Conservation (phyloP, 257 asterid genomes). For the Solanum neorickii region DNA sequence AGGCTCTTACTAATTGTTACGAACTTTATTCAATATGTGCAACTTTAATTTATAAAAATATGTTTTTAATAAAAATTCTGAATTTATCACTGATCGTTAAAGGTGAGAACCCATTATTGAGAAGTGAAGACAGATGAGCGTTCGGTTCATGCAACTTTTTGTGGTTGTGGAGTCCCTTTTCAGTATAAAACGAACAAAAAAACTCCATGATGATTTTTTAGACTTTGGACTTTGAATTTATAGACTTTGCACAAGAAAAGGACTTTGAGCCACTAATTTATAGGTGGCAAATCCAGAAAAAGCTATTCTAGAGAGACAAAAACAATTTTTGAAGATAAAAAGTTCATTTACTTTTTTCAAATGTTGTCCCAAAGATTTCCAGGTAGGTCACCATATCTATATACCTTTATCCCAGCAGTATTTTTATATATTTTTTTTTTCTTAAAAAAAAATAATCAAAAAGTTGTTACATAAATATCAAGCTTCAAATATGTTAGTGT, state of each 20-base stretch:
- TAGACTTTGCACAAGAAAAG: constrained; percentile 10
- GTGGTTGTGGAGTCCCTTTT: constrained; percentile 8
- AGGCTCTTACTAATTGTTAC: not conserved
- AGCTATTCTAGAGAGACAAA: not conserved
- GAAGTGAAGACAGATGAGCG: not conserved
- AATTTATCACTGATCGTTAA: accelerated
- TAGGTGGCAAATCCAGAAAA: constrained; percentile 34
- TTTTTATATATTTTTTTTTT: not conserved
- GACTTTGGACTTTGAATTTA: constrained; percentile 14
- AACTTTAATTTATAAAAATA: not conserved
- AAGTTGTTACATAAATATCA: not conserved
- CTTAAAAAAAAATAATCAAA: too few species aligned
- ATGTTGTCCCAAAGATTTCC: constrained; percentile 21
- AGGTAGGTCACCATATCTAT: constrained; percentile 3
- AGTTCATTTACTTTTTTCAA: constrained; percentile 19
- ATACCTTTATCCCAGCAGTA: not conserved
- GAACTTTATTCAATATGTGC: not conserved
- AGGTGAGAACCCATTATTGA: not conserved
- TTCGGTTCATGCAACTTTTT: constrained; percentile 3
- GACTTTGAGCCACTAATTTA: constrained; percentile 5
- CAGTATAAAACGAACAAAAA: constrained; percentile 9
- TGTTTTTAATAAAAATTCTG: not conserved
- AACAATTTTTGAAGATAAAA: constrained; percentile 4
- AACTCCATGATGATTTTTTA: constrained; percentile 11
- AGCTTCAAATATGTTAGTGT: not conserved